Base-by-base conservation (phyloP, 192 early-diverging fungal species). In the Coemansia sp. region DNA sequence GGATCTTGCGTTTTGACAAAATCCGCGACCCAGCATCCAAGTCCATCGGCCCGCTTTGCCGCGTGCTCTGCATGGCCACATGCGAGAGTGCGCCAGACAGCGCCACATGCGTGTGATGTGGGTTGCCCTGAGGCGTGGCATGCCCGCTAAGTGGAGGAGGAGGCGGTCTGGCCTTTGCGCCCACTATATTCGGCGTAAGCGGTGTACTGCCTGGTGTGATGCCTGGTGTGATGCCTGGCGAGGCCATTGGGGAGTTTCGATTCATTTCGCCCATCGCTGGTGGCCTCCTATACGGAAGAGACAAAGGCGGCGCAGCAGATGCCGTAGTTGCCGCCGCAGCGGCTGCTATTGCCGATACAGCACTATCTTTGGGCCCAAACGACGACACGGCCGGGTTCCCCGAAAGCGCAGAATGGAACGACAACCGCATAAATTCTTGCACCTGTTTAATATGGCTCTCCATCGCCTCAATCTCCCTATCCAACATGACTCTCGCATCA, bases 1-100 rank as follows among this genome's bases (percentile, higher is more conserved):
- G 87, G 68, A 95, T 85, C 73, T 89, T 92, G 44, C 90, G 84
- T 65, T 90, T 91, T 8, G 84, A 83, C 35, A 91, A 72, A 50
- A 88, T 77, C 39, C 83, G 70, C 35, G 72, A 69, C n/a, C 63
- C 40, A 29, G 67, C 60, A 19, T 53, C 52, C 43, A 72, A 53
- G n/a, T 70, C 68, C 53, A 71, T 69, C 29, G 70, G 76, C 35
- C 66, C 52, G 34, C 59, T 66, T 48, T 72, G 67, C 46, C 76
- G 57, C 3, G 70, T 72, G 50, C 70, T 79, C 55, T 79, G 76
- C 35, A 66, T 68, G 15, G 76, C 76, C 27, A 79, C 76, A 48
- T 79, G 76, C 15, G 76, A 70, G 21, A 79, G 55, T 1, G 76
- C 76, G 21, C 76, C 69, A 5, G 70, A 72, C 50, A 79, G 29